phyloP scores from a whole-genome alignment of 805 yeast genomes.

The Spathaspora girioi region DNA sequence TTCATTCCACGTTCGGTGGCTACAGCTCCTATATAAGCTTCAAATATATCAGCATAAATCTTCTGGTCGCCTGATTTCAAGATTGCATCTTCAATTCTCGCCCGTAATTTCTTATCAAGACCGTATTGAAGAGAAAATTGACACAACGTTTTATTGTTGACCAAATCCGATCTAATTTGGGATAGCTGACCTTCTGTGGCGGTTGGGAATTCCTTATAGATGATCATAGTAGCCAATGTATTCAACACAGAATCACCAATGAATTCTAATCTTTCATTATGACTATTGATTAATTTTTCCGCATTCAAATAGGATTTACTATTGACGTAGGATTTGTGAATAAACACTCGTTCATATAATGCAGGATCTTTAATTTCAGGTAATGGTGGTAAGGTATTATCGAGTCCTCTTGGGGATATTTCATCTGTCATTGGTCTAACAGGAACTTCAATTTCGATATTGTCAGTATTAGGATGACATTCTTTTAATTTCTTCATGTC shows the following conservation, averaged over 20 bases:
- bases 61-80: slow-evolving; percentile 59
- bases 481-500: slow-evolving; percentile 9
- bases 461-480: background rate
- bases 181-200: slow-evolving; percentile 82
- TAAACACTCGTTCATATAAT: slow-evolving; percentile 68
- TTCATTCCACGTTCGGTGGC: slow-evolving; percentile 53
- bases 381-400: slow-evolving; percentile 46
- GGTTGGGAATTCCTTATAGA: slow-evolving; percentile 62
- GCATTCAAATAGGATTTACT: slow-evolving; percentile 54
- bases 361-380: slow-evolving; percentile 63
- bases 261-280: slow-evolving; percentile 87
- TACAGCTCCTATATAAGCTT: slow-evolving; percentile 90
- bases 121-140: slow-evolving; percentile 70
- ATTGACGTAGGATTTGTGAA: slow-evolving; percentile 72
- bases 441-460: slow-evolving; percentile 6
- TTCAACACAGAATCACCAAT: slow-evolving; percentile 86
- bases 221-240: slow-evolving; percentile 62
- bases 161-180: slow-evolving; percentile 61
- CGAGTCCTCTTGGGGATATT: slow-evolving; percentile 11
- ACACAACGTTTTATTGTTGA: slow-evolving; percentile 68
- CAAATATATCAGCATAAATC: slow-evolving; percentile 83
- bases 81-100: slow-evolving; percentile 44
- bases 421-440: slow-evolving; percentile 1
- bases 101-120: slow-evolving; percentile 53
- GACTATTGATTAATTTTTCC: slow-evolving; percentile 54